Evolutionary conservation across 345 rosid genomes (phyloP).

Genomic region (Boechera stricta): DNA sequence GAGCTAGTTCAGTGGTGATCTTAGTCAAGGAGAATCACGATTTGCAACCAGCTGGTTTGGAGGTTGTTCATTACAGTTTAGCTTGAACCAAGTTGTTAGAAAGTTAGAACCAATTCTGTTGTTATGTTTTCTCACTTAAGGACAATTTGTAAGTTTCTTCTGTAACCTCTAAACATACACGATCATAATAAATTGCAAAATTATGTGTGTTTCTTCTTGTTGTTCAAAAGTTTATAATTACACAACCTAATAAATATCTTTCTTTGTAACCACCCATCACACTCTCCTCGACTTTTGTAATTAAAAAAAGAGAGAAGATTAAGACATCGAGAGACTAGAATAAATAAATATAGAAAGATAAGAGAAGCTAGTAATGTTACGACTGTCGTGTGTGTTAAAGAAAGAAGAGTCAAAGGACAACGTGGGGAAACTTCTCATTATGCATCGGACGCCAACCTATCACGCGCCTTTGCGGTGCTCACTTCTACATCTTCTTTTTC

Average conservation of each 20-base stretch:
- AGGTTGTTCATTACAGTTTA: background rate
- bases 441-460: constrained; percentile 63
- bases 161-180: background rate
- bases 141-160: background rate
- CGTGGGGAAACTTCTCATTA: constrained; percentile 51
- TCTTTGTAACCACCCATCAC: constrained; percentile 28
- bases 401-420: constrained; percentile 56
- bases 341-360: constrained; percentile 19
- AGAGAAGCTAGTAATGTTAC: constrained; percentile 24
- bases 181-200: background rate
- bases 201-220: background rate
- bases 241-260: constrained; percentile 23
- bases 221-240: background rate
- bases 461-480: constrained; percentile 76
- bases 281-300: constrained; percentile 38
- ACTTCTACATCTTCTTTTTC: constrained; percentile 13
- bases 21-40: background rate
- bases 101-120: background rate
- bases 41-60: background rate
- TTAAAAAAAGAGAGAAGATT: constrained; percentile 27
- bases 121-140: background rate
- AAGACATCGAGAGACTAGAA: constrained; percentile 19
- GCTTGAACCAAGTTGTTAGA: background rate
- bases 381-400: constrained; percentile 27
- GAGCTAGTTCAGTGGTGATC: background rate